These are phyloP conservation scores for Dothideomycetes sp. DNA, from an alignment of 2,329 filamentous ascomycete genomes.

Conservation along the genomic window DNA sequence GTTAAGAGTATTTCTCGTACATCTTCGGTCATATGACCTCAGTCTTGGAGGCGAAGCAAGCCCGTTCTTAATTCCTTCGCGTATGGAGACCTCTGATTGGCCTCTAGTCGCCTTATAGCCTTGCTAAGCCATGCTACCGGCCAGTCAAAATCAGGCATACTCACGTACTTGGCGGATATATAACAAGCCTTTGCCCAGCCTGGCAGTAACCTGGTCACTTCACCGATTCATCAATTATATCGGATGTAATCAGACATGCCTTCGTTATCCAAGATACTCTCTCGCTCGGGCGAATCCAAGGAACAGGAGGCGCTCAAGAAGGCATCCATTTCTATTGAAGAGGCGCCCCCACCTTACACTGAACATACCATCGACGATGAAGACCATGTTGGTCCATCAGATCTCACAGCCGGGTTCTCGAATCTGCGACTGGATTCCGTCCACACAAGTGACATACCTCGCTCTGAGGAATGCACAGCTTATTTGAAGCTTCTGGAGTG, in stretches of 20 bases:
- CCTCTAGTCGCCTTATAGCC: too few relatives aligned
- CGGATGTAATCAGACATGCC: background rate
- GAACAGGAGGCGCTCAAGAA: slow-evolving; percentile 19
- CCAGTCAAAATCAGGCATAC: too few relatives aligned
- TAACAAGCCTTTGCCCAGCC: background rate
- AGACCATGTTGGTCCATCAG: slow-evolving; percentile 14
- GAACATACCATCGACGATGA: slow-evolving; percentile 11
- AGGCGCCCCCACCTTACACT: slow-evolving; percentile 9
- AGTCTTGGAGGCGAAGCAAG: too few relatives aligned
- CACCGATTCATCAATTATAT: background rate
- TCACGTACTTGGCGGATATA: too few relatives aligned
- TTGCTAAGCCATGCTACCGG: too few relatives aligned
- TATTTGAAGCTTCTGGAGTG: slow-evolving; percentile 64
- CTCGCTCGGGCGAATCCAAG: slow-evolving; percentile 12
- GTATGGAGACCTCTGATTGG: too few relatives aligned
- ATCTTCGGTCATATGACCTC: too few relatives aligned
- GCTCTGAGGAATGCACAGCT: slow-evolving; percentile 49
- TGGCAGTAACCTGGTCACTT: too few relatives aligned
- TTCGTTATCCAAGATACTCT: slow-evolving; percentile 16
- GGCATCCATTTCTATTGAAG: slow-evolving; percentile 11
- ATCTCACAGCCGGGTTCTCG: slow-evolving; percentile 16
- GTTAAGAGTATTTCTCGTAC: too few relatives aligned
- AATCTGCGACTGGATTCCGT: background rate
- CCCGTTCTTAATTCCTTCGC: too few relatives aligned
- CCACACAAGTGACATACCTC: background rate